phyloP scores from a whole-genome alignment of 108 stramenopile genomes.

The Cyclotella cryptica region DNA sequence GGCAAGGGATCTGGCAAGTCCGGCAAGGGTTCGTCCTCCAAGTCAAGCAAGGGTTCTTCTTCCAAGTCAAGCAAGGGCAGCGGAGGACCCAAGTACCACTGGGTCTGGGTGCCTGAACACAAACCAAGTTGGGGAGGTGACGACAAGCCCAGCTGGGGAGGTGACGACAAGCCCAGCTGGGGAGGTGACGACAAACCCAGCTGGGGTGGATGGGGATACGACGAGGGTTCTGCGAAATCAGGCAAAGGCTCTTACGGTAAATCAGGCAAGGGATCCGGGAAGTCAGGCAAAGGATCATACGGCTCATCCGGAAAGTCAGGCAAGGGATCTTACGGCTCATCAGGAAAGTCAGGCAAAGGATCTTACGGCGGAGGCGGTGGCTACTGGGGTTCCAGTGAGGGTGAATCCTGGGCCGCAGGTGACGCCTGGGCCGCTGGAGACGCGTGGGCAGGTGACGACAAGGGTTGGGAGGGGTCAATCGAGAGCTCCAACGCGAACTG shows the following conservation, averaged over 20 bases:
- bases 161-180: too few relatives aligned
- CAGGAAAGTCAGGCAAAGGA: neutral
- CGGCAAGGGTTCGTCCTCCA: neutral
- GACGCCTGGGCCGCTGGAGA: slow-evolving; percentile 3
- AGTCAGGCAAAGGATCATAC: neutral
- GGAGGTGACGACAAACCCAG: too few relatives aligned
- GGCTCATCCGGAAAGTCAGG: neutral
- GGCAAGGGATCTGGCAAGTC: neutral
- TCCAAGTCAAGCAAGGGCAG: neutral
- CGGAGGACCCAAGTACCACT: too few relatives aligned
- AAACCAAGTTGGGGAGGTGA: too few relatives aligned
- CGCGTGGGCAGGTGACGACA: neutral
- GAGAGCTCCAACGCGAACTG: too few relatives aligned
- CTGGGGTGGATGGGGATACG: neutral
- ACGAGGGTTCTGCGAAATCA: too few relatives aligned
- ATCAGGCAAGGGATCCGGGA: neutral
- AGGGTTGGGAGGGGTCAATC: too few relatives aligned
- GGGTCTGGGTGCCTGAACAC: too few relatives aligned
- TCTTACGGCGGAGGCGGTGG: neutral
- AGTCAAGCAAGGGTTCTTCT: neutral
- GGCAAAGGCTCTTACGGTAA: neutral
- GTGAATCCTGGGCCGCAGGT: too few relatives aligned
- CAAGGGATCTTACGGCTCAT: neutral
- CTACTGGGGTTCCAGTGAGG: neutral
- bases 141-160: too few relatives aligned